Percentiles rank a stretch among this genome's conserved stretches.
Evolutionary conservation across 192 early-diverging fungal genomes (phyloP).

Genomic region (Backusella circina): DNA sequence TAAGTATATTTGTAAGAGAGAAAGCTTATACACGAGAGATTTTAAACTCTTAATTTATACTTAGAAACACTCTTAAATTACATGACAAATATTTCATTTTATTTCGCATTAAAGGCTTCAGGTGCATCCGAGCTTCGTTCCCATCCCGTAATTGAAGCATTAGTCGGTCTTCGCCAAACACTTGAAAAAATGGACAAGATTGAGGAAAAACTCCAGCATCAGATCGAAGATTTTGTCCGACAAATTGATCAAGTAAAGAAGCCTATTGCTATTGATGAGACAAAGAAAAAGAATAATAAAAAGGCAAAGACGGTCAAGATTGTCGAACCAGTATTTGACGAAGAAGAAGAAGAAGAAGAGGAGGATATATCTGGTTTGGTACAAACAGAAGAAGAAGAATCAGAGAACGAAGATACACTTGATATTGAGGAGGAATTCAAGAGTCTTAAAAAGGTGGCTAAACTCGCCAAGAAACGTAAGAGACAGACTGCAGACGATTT

Average conservation of each 20-base stretch:
- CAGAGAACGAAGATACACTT: constrained; percentile 9
- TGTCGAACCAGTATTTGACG: not conserved
- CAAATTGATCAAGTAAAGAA: not conserved
- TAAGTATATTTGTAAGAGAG: constrained; percentile 8
- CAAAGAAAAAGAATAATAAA: not conserved
- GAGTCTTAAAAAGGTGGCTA: constrained; percentile 38
- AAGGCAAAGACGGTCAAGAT: not conserved
- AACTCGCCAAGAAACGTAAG: constrained; percentile 40
- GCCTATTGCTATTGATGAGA: not conserved
- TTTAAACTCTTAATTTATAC: no score
- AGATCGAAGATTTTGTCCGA: constrained; percentile 43
- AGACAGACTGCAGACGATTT: constrained; percentile 54
- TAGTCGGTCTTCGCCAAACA: constrained; percentile 73
- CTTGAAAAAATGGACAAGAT: constrained; percentile 66
- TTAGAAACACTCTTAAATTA: constrained; percentile 63
- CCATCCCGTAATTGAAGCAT: constrained; percentile 82
- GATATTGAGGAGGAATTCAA: constrained; percentile 44
- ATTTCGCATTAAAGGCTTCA: constrained; percentile 68
- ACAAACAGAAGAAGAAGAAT: constrained; percentile 4
- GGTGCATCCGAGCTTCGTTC: constrained; percentile 54
- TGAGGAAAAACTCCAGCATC: constrained; percentile 52
- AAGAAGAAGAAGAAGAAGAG: not conserved
- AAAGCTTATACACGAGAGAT: no score
- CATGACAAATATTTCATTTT: constrained; percentile 87
- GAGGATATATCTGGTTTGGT: constrained; percentile 1